These are phyloP conservation scores for Chondrus crispus DNA, from an alignment of 23 red algal species.

Conservation along the genomic window DNA sequence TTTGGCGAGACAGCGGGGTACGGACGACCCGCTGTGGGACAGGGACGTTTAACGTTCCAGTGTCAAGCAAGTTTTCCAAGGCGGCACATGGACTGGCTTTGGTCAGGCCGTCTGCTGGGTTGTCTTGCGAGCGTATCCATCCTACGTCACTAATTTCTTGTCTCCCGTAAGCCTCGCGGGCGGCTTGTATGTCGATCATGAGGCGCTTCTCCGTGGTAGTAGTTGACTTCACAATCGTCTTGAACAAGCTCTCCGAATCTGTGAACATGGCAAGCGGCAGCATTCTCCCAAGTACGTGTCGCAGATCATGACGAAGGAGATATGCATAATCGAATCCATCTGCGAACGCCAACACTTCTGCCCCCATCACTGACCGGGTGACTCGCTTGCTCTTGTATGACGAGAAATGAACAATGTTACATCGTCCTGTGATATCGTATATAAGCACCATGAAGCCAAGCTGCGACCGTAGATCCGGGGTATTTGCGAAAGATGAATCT, in stretches of 20 bases:
- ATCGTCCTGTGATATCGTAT: not conserved
- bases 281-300: not conserved
- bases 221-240: not conserved
- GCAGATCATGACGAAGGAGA: not conserved
- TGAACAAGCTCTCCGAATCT: not conserved
- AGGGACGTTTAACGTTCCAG: not conserved
- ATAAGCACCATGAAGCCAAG: not conserved
- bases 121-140: not conserved
- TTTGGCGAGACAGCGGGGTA: too few species aligned
- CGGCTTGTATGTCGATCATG: not conserved
- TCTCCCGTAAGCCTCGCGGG: not conserved
- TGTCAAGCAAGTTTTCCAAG: not conserved
- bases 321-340: not conserved
- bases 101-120: slow-evolving; percentile 9
- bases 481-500: not conserved
- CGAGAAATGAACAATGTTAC: not conserved
- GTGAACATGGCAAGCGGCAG: not conserved
- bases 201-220: slow-evolving; percentile 1
- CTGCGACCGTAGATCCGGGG: not conserved
- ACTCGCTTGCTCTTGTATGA: not conserved
- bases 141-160: not conserved
- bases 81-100: not conserved
- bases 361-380: not conserved
- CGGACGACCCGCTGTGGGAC: not conserved
- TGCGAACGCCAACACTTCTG: not conserved